Conservation (phyloP, 177 flowering plant genomes). For the Vitis hybrid region DNA sequence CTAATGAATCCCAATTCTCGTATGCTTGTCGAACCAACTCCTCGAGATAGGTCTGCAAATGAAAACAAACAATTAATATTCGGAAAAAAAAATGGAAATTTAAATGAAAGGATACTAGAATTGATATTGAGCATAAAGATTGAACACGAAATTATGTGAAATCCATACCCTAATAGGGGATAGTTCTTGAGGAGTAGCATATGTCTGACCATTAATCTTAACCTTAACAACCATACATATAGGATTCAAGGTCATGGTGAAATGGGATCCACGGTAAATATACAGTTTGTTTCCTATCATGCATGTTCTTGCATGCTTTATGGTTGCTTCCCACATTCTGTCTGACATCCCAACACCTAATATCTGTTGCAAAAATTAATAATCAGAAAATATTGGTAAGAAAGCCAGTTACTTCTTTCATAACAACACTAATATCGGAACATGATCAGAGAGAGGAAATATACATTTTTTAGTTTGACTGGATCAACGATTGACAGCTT, state of each 20-base stretch:
- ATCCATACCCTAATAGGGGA: slow-evolving; percentile 28
- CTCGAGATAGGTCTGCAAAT: slow-evolving; percentile 36
- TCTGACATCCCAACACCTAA: slow-evolving; percentile 77
- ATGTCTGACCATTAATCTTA: slow-evolving; percentile 33
- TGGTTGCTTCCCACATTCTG: slow-evolving; percentile 65
- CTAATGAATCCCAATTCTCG: slow-evolving; percentile 42
- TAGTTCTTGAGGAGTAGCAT: slow-evolving; percentile 17
- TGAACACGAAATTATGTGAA: background rate
- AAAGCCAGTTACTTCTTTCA: background rate
- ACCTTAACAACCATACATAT: slow-evolving; percentile 52
- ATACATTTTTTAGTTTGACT: slow-evolving; percentile 43
- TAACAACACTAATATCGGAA: no score
- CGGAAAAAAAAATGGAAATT: background rate
- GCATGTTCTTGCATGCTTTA: slow-evolving; percentile 66
- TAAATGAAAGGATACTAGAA: no score
- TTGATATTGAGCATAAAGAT: no score
- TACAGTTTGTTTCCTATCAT: slow-evolving; percentile 48
- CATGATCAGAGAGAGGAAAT: background rate
- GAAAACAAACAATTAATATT: background rate
- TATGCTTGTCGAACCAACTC: slow-evolving; percentile 44
- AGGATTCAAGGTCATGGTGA: slow-evolving; percentile 39
- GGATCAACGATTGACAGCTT: slow-evolving; percentile 43
- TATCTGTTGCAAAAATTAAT: slow-evolving; percentile 36
- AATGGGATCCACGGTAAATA: slow-evolving; percentile 19
- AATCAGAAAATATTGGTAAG: background rate